These are phyloP conservation scores for Clausena lansium DNA, from an alignment of 345 rosid genomes.

Conservation along the genomic window DNA sequence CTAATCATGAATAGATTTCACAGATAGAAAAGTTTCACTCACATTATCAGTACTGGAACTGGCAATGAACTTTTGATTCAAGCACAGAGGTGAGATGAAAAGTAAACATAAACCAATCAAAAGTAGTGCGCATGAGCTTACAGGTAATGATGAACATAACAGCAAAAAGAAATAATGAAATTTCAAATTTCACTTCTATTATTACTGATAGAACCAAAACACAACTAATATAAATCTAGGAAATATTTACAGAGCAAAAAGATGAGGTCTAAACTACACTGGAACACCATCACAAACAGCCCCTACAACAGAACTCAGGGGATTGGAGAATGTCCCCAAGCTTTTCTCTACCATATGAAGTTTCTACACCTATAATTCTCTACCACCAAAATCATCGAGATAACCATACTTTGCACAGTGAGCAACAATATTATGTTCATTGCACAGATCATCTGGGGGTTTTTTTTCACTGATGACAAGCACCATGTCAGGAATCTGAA, in stretches of 20 bases:
- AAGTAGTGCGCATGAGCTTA: no score
- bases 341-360: not conserved
- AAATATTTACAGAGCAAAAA: slow-evolving; percentile 11
- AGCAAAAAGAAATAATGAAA: no score
- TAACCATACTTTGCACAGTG: not conserved
- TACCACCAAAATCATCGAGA: not conserved
- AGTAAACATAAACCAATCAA: no score
- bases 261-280: not conserved
- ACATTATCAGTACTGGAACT: no score
- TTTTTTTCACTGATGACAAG: not conserved
- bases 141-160: no score
- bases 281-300: not conserved
- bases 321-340: not conserved
- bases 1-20: no score
- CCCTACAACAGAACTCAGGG: not conserved
- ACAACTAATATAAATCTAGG: not conserved
- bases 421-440: not conserved
- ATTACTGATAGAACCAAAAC: not conserved
- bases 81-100: no score
- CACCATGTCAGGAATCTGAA: not conserved
- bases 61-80: no score
- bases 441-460: not conserved
- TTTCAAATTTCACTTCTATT: no score
- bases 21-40: no score
- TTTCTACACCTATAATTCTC: not conserved